These are phyloP conservation scores for Lactarius hatsudake DNA, from an alignment of 768 basidiomycete species.

Conservation along the genomic window DNA sequence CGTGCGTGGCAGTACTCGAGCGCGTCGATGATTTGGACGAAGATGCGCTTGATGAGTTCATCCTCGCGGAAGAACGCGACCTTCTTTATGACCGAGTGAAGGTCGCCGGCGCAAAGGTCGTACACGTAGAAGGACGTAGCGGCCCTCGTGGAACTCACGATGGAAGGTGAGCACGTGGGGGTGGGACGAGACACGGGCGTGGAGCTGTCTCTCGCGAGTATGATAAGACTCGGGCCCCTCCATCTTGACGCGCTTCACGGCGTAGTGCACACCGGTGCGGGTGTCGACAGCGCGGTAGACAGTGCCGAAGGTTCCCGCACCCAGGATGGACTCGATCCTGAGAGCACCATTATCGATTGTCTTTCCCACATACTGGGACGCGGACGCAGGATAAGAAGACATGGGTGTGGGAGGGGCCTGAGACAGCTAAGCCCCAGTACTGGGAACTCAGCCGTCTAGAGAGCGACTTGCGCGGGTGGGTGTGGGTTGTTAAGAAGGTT, in stretches of 20 bases:
- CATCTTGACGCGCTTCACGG: constrained; percentile 85
- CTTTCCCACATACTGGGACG: background rate
- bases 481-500: background rate
- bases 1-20: constrained; percentile 11
- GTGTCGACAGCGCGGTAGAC: constrained; percentile 82
- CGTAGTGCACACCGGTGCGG: constrained; percentile 44
- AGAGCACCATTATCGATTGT: constrained; percentile 74
- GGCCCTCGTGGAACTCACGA: constrained; percentile 77
- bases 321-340: constrained; percentile 80
- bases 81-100: constrained; percentile 1
- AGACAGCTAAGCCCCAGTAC: background rate
- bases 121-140: constrained; percentile 45
- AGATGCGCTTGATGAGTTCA: constrained; percentile 1
- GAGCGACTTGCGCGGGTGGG: background rate
- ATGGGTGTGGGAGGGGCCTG: background rate
- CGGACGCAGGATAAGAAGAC: background rate
- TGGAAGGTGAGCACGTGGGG: constrained; percentile 83
- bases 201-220: constrained; percentile 69
- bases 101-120: constrained; percentile 7
- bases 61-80: constrained; percentile 7
- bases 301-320: constrained; percentile 89
- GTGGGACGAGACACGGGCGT: constrained; percentile 68
- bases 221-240: constrained; percentile 30
- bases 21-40: constrained; percentile 10
- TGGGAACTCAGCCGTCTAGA: background rate